These are phyloP conservation scores for Arthrobotrys iridis DNA, from an alignment of 2,329 filamentous ascomycete species.

Conservation along the genomic window DNA sequence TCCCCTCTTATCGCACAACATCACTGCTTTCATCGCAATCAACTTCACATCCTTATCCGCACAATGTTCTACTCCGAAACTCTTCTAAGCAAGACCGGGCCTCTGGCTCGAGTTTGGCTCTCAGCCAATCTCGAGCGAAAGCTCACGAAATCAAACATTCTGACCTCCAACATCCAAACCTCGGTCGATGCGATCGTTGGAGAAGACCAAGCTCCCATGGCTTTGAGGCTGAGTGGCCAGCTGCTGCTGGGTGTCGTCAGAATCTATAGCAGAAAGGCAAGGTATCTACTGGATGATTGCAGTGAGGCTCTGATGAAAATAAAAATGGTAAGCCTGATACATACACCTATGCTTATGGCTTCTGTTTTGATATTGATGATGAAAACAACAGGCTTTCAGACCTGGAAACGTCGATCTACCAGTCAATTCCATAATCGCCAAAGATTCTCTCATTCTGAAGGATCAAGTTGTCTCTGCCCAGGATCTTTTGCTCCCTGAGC, in stretches of 20 bases:
- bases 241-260: constrained; percentile 92
- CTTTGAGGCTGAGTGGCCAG: constrained; percentile 90
- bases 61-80: constrained; percentile 97
- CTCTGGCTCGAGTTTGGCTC: constrained; percentile 95
- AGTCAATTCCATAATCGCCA: constrained; percentile 80
- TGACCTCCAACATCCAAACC: constrained; percentile 93
- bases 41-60: neutral
- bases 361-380: constrained; percentile 60
- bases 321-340: constrained; percentile 78
- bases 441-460: constrained; percentile 85
- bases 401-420: constrained; percentile 96
- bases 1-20: neutral
- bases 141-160: constrained; percentile 93
- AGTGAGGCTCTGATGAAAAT: constrained; percentile 98
- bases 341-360: neutral
- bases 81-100: constrained; percentile 94
- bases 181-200: constrained; percentile 96
- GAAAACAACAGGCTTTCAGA: constrained; percentile 78
- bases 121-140: constrained; percentile 98
- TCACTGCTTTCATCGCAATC: neutral
- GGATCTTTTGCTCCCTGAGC: constrained; percentile 89
- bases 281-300: constrained; percentile 95
- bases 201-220: constrained; percentile 91
- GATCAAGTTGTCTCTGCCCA: constrained; percentile 93
- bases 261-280: constrained; percentile 96